Evolutionary conservation across 2,329 filamentous ascomycete species (phyloP).

Genomic region (Epichloe sylvatica): DNA sequence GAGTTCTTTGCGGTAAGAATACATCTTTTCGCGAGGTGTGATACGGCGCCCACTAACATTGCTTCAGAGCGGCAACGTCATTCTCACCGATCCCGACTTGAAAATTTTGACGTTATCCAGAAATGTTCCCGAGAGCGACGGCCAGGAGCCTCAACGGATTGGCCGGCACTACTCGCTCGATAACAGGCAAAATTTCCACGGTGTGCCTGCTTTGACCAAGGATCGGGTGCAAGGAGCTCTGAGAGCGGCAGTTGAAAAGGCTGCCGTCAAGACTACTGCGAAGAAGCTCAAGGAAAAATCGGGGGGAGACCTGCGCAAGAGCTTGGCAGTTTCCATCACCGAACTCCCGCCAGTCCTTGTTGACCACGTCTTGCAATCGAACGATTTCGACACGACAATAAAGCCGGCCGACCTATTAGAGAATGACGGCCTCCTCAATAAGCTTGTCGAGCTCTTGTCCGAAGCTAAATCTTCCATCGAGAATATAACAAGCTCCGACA

Average conservation of each 20-base stretch:
- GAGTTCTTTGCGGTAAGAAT: slow-evolving; percentile 69
- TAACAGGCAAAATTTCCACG: slow-evolving; percentile 69
- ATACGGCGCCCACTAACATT: not conserved
- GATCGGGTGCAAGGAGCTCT: slow-evolving; percentile 59
- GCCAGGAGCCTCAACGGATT: slow-evolving; percentile 68
- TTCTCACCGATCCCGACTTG: slow-evolving; percentile 72
- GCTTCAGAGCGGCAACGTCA: slow-evolving; percentile 67
- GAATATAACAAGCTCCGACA: slow-evolving; percentile 50
- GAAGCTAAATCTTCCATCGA: slow-evolving; percentile 53
- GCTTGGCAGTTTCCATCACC: slow-evolving; percentile 69
- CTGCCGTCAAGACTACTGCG: slow-evolving; percentile 26
- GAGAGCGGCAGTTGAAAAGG: slow-evolving; percentile 47
- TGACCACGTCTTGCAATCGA: slow-evolving; percentile 65
- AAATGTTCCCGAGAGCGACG: slow-evolving; percentile 64
- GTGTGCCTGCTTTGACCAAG: slow-evolving; percentile 59
- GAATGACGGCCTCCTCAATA: slow-evolving; percentile 48
- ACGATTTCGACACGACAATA: slow-evolving; percentile 52
- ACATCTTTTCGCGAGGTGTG: no score
- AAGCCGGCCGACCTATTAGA: slow-evolving; percentile 57
- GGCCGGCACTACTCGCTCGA: slow-evolving; percentile 69
- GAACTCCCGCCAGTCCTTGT: slow-evolving; percentile 80
- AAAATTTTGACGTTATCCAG: slow-evolving; percentile 72
- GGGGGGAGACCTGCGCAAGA: slow-evolving; percentile 60
- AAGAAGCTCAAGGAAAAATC: slow-evolving; percentile 64
- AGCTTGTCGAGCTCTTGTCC: slow-evolving; percentile 53